Evolutionary conservation across 805 yeast species (phyloP).

Genomic region (Cyberlindnera veronae): DNA sequence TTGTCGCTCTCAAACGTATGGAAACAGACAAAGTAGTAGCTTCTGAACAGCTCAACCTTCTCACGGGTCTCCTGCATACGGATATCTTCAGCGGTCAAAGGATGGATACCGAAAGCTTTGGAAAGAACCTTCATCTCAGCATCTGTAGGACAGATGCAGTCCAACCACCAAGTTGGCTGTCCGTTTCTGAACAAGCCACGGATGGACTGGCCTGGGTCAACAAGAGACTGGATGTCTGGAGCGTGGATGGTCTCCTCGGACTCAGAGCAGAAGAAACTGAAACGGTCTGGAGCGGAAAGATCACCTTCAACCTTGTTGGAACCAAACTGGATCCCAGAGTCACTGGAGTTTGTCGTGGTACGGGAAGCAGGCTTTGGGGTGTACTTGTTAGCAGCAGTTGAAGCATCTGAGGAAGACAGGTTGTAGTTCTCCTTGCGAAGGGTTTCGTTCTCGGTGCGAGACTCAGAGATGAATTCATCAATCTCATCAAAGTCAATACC

Average conservation of each 20-base stretch:
- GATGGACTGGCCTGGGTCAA: slow-evolving; percentile 61
- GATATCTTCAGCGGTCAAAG: slow-evolving; percentile 96
- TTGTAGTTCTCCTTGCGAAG: slow-evolving; percentile 24
- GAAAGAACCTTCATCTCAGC: slow-evolving; percentile 89
- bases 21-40: slow-evolving; percentile 93
- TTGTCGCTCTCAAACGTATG: slow-evolving; percentile 89
- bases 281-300: slow-evolving; percentile 61
- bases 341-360: slow-evolving; percentile 11
- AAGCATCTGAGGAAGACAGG: slow-evolving; percentile 32
- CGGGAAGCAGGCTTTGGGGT: slow-evolving; percentile 39
- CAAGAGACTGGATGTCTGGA: slow-evolving; percentile 76
- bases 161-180: slow-evolving; percentile 93
- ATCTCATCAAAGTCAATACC: slow-evolving; percentile 92
- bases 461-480: slow-evolving; percentile 72
- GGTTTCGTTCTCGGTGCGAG: slow-evolving; percentile 44
- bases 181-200: slow-evolving; percentile 67
- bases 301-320: slow-evolving; percentile 35
- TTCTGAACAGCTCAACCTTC: slow-evolving; percentile 87
- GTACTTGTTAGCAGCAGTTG: slow-evolving; percentile 60
- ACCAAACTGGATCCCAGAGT: slow-evolving; percentile 39
- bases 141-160: slow-evolving; percentile 91
- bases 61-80: slow-evolving; percentile 96
- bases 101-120: slow-evolving; percentile 95
- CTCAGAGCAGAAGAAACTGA: slow-evolving; percentile 77
- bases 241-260: slow-evolving; percentile 87